These are phyloP conservation scores for Mallotus repandus DNA, from an alignment of 441 rosid species.

Conservation along the genomic window DNA sequence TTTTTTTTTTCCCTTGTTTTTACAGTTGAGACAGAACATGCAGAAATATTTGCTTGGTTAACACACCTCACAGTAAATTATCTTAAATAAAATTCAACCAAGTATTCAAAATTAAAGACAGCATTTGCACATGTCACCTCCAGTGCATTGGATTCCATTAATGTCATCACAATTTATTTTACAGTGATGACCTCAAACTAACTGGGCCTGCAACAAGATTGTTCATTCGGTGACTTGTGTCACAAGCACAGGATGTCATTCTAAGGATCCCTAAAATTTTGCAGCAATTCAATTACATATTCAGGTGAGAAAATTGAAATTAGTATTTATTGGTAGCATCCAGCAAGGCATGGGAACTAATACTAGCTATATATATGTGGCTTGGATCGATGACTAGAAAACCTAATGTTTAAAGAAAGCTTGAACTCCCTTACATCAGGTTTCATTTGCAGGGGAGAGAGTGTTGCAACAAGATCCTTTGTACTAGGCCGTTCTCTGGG, in stretches of 20 bases:
- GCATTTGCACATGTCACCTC: not conserved
- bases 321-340: not conserved
- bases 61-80: not conserved
- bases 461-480: constrained; percentile 58
- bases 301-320: not conserved
- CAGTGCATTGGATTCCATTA: not conserved
- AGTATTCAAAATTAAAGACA: not conserved
- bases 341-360: too few species aligned
- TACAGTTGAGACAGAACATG: not conserved
- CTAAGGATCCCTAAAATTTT: not conserved
- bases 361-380: too few species aligned
- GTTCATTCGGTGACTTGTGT: not conserved
- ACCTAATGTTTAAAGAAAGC: constrained; percentile 4
- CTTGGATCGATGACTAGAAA: not conserved
- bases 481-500: constrained; percentile 65
- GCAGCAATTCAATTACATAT: too few species aligned
- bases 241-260: not conserved
- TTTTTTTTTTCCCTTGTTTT: too few species aligned
- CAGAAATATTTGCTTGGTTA: not conserved
- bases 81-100: not conserved
- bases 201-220: not conserved
- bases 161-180: not conserved
- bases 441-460: constrained; percentile 60
- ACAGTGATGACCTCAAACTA: not conserved
- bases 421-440: constrained; percentile 46